A percentile compares a stretch with the other conserved stretches of the same genome.
Conservation (phyloP, 345 rosid species). For the Citrus sinensis region DVS_A1.0 CM039162.1:31708001-31708500, state of each 20-base stretch:
- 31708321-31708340: slow-evolving; percentile 24
- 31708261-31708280: slow-evolving; percentile 7
- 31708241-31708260: neutral
- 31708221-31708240: no score
- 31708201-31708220: neutral
- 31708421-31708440: fast-evolving
- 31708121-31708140: neutral
- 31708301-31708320: slow-evolving; percentile 21
- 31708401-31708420: neutral
- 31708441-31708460: no score
- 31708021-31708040: no score
- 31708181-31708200: slow-evolving; percentile 36
- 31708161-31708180: neutral
- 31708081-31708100: neutral
- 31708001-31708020: neutral
- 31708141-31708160: slow-evolving; percentile 1
- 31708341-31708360: slow-evolving; percentile 42
- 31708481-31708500: no score
- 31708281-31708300: slow-evolving; percentile 45
- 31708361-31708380: neutral
- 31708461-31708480: no score
- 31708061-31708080: neutral
- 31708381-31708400: neutral
- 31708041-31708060: neutral
- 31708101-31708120: neutral